Evolutionary conservation across 805 yeast genomes (phyloP).

Genomic region (Saccharomycopsis synnaedendra): DNA sequence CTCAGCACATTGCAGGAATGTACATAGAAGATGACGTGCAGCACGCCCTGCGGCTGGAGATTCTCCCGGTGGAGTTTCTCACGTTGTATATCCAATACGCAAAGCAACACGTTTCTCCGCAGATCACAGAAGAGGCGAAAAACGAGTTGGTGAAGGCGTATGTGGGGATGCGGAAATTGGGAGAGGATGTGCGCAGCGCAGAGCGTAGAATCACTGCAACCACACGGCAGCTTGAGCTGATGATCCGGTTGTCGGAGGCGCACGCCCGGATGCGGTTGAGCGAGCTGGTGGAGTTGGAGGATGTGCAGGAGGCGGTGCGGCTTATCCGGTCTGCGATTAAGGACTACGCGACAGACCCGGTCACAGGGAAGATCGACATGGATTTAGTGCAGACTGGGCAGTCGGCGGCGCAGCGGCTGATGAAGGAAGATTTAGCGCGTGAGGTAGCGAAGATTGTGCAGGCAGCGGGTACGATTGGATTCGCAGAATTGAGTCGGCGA

Average conservation of each 20-base stretch:
- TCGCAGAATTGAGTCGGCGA: slow-evolving; percentile 44
- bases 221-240: slow-evolving; percentile 90
- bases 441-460: slow-evolving; percentile 47
- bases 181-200: slow-evolving; percentile 78
- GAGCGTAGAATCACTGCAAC: slow-evolving; percentile 96
- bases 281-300: slow-evolving; percentile 55
- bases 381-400: slow-evolving; percentile 95
- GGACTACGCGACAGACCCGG: slow-evolving; percentile 96
- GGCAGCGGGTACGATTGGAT: slow-evolving; percentile 39
- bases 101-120: slow-evolving; percentile 77
- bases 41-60: slow-evolving; percentile 53
- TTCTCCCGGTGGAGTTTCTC: slow-evolving; percentile 77
- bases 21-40: slow-evolving; percentile 81
- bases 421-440: slow-evolving; percentile 60
- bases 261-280: slow-evolving; percentile 94
- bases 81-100: slow-evolving; percentile 89
- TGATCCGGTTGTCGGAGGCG: slow-evolving; percentile 92
- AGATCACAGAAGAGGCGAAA: slow-evolving; percentile 68
- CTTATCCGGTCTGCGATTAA: slow-evolving; percentile 88
- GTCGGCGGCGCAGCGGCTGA: slow-evolving; percentile 71
- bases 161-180: slow-evolving; percentile 88
- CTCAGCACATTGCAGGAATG: slow-evolving; percentile 83
- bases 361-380: slow-evolving; percentile 95
- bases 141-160: slow-evolving; percentile 76
- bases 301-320: slow-evolving; percentile 89